Conservation (phyloP, 352 stramenopile species). For the Pythium plurisporium region DNA sequence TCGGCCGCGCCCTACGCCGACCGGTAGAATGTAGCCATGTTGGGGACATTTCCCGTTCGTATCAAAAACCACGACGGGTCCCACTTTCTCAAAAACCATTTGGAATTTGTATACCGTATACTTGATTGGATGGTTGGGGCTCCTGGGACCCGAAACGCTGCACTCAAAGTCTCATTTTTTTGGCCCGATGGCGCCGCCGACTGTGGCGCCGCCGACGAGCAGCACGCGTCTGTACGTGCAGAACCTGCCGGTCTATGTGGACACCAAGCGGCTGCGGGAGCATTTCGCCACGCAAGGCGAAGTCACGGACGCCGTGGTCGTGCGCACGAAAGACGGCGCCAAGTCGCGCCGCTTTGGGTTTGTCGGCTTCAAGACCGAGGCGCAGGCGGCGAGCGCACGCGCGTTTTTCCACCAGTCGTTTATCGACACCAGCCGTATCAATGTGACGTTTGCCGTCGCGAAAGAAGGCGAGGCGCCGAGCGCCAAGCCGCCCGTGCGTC, state of each 20-base stretch:
- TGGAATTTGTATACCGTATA: neutral
- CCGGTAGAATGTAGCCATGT: conserved; percentile 6
- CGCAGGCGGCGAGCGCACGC: conserved; percentile 51
- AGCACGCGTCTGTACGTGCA: conserved; percentile 73
- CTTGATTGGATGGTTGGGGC: conserved; percentile 14
- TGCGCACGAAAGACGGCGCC: conserved; percentile 86
- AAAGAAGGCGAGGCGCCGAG: conserved; percentile 53
- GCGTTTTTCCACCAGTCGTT: conserved; percentile 86
- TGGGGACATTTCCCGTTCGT: neutral
- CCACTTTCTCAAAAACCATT: conserved; percentile 14
- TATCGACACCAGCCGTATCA: conserved; percentile 86
- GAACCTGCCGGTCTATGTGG: conserved; percentile 76
- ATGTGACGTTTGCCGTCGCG: conserved; percentile 76
- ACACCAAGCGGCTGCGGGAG: conserved; percentile 64
- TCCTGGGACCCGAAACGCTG: conserved; percentile 9
- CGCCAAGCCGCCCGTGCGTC: too few species aligned
- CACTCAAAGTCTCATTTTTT: neutral
- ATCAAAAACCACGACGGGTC: neutral
- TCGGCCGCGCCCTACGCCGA: conserved; percentile 10
- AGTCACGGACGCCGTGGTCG: conserved; percentile 87
- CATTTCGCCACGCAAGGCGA: conserved; percentile 75
- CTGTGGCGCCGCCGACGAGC: conserved; percentile 3
- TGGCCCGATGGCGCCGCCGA: neutral
- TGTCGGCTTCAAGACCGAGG: conserved; percentile 70
- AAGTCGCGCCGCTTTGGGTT: conserved; percentile 84